These are phyloP conservation scores for Pythium periplocum DNA, from an alignment of 352 stramenopile genomes.

Conservation along the genomic window DNA sequence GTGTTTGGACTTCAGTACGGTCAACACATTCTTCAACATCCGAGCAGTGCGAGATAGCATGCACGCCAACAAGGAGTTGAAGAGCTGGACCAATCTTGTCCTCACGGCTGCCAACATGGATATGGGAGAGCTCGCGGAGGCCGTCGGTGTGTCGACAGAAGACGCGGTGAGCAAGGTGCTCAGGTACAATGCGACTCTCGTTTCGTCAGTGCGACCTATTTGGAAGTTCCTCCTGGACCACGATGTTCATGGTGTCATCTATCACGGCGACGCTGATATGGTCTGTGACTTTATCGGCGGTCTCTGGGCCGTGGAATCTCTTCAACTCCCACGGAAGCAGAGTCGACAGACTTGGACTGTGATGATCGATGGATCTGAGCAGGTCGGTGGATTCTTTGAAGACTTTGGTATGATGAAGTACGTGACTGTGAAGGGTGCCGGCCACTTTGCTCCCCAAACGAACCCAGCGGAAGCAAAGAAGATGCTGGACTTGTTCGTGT, in stretches of 20 bases:
- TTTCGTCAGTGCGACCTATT: constrained; percentile 15
- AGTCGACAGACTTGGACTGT: constrained; percentile 26
- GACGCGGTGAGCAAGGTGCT: constrained; percentile 19
- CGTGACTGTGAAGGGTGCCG: constrained; percentile 61
- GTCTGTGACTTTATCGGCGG: constrained; percentile 8
- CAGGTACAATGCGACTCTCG: constrained; percentile 14
- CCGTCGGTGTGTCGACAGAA: neutral
- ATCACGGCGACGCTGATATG: constrained; percentile 7
- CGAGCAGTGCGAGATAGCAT: constrained; percentile 44
- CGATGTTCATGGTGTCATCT: constrained; percentile 5
- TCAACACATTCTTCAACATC: constrained; percentile 47
- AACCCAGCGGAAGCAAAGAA: constrained; percentile 22
- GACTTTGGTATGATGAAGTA: constrained; percentile 51
- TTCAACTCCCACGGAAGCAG: constrained; percentile 5
- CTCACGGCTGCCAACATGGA: constrained; percentile 26
- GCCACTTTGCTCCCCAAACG: constrained; percentile 56
- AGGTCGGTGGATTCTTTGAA: constrained; percentile 54
- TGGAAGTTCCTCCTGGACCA: constrained; percentile 14
- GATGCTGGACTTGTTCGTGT: constrained; percentile 5
- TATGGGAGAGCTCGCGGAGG: constrained; percentile 2
- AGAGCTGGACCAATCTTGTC: constrained; percentile 26
- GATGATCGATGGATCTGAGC: constrained; percentile 10
- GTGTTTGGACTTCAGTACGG: constrained; percentile 17
- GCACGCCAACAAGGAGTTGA: constrained; percentile 32
- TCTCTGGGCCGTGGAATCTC: constrained; percentile 5